A percentile compares a stretch with the other conserved stretches of the same genome.
These are phyloP conservation scores for Echinosophora koreensis DNA, from an alignment of 306 rosid species.

Conservation along the genomic window DNA sequence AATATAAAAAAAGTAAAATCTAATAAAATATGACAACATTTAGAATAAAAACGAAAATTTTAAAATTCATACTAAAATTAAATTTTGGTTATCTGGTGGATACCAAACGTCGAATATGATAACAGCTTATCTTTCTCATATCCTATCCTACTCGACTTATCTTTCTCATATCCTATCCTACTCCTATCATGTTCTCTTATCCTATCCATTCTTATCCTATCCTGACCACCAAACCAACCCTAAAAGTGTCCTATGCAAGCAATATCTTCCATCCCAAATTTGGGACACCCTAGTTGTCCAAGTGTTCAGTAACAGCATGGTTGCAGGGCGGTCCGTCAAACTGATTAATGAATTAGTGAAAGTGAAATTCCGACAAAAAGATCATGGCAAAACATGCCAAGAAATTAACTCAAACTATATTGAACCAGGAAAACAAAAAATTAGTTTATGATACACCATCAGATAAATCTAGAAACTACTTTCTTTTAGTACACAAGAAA, in stretches of 20 bases:
- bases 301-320: background rate
- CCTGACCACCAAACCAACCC: too few relatives aligned
- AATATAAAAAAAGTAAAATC: too few relatives aligned
- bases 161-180: too few relatives aligned
- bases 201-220: too few relatives aligned
- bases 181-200: too few relatives aligned
- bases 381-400: conserved; percentile 10
- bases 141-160: too few relatives aligned
- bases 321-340: background rate
- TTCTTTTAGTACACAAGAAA: background rate
- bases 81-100: too few relatives aligned
- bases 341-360: background rate
- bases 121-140: too few relatives aligned
- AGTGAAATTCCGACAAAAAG: background rate
- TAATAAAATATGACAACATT: too few relatives aligned
- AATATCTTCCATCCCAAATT: background rate
- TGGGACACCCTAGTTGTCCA: background rate
- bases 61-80: too few relatives aligned
- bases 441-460: conserved; percentile 40
- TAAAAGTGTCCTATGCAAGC: background rate
- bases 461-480: conserved; percentile 27
- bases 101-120: too few relatives aligned
- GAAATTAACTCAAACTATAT: conserved; percentile 43
- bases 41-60: too few relatives aligned
- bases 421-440: conserved; percentile 38